Evolutionary conservation across 805 yeast genomes (phyloP), one percentile per base, ranked within the genome.

Genomic region (Starmerella scarabaei): DNA sequence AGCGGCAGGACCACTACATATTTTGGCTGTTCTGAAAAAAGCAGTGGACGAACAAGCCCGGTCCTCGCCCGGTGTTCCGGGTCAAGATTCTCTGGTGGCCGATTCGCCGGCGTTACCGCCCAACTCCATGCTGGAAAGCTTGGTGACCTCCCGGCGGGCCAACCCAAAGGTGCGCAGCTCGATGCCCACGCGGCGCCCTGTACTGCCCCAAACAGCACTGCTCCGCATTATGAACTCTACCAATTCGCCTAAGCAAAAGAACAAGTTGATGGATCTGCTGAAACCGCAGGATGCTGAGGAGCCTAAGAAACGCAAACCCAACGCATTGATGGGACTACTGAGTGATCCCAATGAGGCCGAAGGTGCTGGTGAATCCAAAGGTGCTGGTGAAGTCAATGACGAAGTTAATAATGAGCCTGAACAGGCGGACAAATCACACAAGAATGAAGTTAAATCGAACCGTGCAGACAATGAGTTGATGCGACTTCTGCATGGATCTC

Each of bases 91-190:
- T 11, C 16, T 15, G 17, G n/a, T n/a, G n/a, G n/a, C 21, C 9
- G 28, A 21, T 11, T 30, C 36, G 19, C 45, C 42, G 16, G 33
- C 50, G 2, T 38, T 51, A 26, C 55, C 55, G 8, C 51, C 53
- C 16, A 46, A 42, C 23, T 38, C 49, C 14, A 41, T 49, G 40
- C 46, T 52, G n/a, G 45, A 49, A 31, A 39, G 37, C 15, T 46
- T 52, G 15, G 42, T 52, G 3, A 28, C 47, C 12, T 38, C 48
- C 9, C 49, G 55, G n/a, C 40, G 35, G 21, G 14, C 23, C n/a
- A 26, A 33, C 36, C 40, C 40, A 5, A 35, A 27, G 23, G 21
- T 30, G 6, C 30, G 37, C n/a, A 35, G 37, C 30, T 16, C 31
- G 12, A 18, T 35, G 30, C 31, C 37, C 7, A 26, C 28, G n/a